Conservation (phyloP, 2,329 filamentous ascomycete species). For the Aureobasidium melanogenum region DNA sequence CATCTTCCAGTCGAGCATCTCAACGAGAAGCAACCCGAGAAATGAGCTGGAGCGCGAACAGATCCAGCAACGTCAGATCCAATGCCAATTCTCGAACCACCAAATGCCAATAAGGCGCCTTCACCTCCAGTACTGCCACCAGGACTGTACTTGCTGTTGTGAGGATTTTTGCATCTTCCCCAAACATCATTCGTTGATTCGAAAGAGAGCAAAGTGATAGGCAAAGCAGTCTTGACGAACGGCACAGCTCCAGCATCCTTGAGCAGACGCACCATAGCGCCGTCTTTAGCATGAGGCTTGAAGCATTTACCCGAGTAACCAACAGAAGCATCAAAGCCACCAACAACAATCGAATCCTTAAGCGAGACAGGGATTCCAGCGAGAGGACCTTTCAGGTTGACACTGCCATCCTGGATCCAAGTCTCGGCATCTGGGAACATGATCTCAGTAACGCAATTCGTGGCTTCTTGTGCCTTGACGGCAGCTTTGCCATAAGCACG, state of each 20-base stretch:
- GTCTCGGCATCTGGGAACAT: slow-evolving; percentile 68
- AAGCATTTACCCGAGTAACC: slow-evolving; percentile 67
- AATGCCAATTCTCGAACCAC: slow-evolving; percentile 76
- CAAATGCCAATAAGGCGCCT: slow-evolving; percentile 69
- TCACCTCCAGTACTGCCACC: slow-evolving; percentile 86
- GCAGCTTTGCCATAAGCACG: slow-evolving; percentile 80
- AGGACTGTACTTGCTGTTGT: slow-evolving; percentile 74
- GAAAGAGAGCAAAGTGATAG: slow-evolving; percentile 78
- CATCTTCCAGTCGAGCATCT: slow-evolving; percentile 83
- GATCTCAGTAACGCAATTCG: slow-evolving; percentile 84
- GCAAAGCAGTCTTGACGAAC: slow-evolving; percentile 87
- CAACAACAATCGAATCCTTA: slow-evolving; percentile 69
- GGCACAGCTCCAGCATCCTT: slow-evolving; percentile 83
- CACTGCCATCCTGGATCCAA: slow-evolving; percentile 51
- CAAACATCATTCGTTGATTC: slow-evolving; percentile 74
- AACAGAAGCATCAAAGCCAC: slow-evolving; percentile 73
- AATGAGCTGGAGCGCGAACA: slow-evolving; percentile 79
- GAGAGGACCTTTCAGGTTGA: slow-evolving; percentile 71
- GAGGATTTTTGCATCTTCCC: slow-evolving; percentile 74
- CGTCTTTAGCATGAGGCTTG: slow-evolving; percentile 59
- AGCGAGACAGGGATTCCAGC: slow-evolving; percentile 81
- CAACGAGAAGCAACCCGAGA: slow-evolving; percentile 78
- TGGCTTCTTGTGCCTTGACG: slow-evolving; percentile 71
- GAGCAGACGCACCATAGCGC: slow-evolving; percentile 62
- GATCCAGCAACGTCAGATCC: slow-evolving; percentile 88